Percentiles rank a stretch among this genome's conserved stretches.
Conservation (phyloP, 1,284 basidiomycete species). For the Ustilago xerochloae region DNA sequence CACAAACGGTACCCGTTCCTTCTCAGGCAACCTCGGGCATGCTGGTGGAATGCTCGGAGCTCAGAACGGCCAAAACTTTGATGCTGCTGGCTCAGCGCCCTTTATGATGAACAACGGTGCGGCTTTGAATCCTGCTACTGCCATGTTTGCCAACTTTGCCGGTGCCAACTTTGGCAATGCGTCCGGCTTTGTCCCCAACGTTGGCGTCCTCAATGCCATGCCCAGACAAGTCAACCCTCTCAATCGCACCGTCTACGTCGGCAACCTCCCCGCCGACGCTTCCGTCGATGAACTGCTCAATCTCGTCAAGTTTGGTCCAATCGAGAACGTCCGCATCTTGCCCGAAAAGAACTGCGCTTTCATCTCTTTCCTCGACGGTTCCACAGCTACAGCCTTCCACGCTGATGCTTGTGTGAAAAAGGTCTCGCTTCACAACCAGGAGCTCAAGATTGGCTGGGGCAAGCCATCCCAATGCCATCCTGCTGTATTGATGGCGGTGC, state of each 20-base stretch:
- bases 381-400: slow-evolving; percentile 65
- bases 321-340: slow-evolving; percentile 93
- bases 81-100: slow-evolving; percentile 23
- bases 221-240: slow-evolving; percentile 45
- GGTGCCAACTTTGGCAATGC: slow-evolving; percentile 38
- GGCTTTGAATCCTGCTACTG: slow-evolving; percentile 21
- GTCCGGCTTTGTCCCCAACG: slow-evolving; percentile 32
- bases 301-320: slow-evolving; percentile 95
- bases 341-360: slow-evolving; percentile 98
- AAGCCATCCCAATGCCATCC: slow-evolving; percentile 63
- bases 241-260: slow-evolving; percentile 91
- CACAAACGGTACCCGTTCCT: slow-evolving; percentile 50
- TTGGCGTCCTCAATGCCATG: slow-evolving; percentile 32
- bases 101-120: slow-evolving; percentile 32
- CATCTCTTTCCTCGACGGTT: slow-evolving; percentile 74
- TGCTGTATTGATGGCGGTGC: slow-evolving; percentile 65
- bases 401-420: slow-evolving; percentile 67
- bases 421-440: slow-evolving; percentile 63
- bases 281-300: slow-evolving; percentile 97
- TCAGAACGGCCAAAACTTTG: slow-evolving; percentile 24
- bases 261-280: slow-evolving; percentile 93
- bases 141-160: slow-evolving; percentile 37
- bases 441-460: slow-evolving; percentile 68
- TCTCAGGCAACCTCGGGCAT: slow-evolving; percentile 47
- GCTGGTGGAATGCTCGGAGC: slow-evolving; percentile 25